A percentile compares a stretch with the other conserved stretches of the same genome.
These are phyloP conservation scores for Aspergillus chevalieri DNA, from an alignment of 2,329 filamentous ascomycete species.

Conservation along the genomic window DNA sequence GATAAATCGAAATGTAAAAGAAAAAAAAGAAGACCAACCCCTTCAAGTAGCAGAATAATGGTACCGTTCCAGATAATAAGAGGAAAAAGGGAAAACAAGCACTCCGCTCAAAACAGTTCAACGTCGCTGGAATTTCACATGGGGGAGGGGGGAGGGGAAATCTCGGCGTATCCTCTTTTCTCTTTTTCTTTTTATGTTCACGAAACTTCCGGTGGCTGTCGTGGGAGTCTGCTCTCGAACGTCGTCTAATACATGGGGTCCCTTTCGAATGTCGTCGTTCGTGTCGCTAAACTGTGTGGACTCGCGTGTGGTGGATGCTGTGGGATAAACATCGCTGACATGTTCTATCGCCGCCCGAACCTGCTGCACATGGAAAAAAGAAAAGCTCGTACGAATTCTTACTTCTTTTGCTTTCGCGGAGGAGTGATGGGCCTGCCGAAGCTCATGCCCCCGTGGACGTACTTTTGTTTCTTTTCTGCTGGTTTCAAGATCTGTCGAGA, in stretches of 20 bases:
- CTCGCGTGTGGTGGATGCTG: slow-evolving; percentile 10
- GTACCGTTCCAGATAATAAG: slow-evolving; percentile 19
- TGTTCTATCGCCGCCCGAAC: slow-evolving; percentile 85
- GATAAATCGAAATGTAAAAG: slow-evolving; percentile 7
- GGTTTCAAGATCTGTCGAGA: slow-evolving; percentile 82
- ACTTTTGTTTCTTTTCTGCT: slow-evolving; percentile 99
- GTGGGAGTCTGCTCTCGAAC: not conserved
- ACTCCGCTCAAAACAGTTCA: slow-evolving; percentile 12
- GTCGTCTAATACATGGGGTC: not conserved
- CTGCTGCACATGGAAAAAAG: slow-evolving; percentile 62
- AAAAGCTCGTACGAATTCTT: slow-evolving; percentile 64
- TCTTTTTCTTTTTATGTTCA: slow-evolving; percentile 1
- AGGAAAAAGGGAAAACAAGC: slow-evolving; percentile 12
- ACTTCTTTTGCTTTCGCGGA: slow-evolving; percentile 66
- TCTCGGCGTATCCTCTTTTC: slow-evolving; percentile 6
- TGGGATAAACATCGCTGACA: slow-evolving; percentile 17
- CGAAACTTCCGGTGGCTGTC: slow-evolving; percentile 14
- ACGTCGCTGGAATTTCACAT: slow-evolving; percentile 17
- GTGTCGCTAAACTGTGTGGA: slow-evolving; percentile 4
- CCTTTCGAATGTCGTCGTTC: slow-evolving; percentile 16
- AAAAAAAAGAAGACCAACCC: slow-evolving; percentile 14
- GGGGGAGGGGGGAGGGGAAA: slow-evolving; percentile 13
- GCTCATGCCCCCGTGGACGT: slow-evolving; percentile 71
- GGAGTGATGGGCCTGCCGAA: slow-evolving; percentile 64
- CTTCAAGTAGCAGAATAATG: slow-evolving; percentile 14